phyloP scores from a whole-genome alignment of 495 filamentous ascomycete species.

The Xanthoparmelia taractica region DNA sequence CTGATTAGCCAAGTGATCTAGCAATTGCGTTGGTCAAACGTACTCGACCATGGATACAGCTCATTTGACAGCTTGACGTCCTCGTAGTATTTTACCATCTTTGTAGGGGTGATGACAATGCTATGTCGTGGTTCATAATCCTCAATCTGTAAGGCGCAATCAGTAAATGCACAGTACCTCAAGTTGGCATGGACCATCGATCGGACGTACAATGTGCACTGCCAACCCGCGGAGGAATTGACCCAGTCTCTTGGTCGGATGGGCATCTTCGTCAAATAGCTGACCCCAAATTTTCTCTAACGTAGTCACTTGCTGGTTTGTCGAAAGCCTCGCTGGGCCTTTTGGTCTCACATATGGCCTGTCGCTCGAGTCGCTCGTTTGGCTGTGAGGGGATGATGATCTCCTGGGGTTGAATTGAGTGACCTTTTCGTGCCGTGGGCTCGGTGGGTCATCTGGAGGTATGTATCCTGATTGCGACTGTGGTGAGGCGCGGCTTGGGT shows the following conservation, averaged over 20 bases:
- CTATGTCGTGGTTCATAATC: slow-evolving; percentile 65
- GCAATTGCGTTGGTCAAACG: neutral
- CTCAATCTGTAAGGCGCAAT: slow-evolving; percentile 52
- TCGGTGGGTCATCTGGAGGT: slow-evolving; percentile 21
- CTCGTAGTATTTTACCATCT: slow-evolving; percentile 72
- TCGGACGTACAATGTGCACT: slow-evolving; percentile 59
- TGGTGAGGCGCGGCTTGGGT: slow-evolving; percentile 26
- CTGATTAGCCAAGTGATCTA: neutral
- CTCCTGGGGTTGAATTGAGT: slow-evolving; percentile 13
- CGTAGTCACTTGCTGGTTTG: slow-evolving; percentile 48
- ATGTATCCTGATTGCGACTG: slow-evolving; percentile 24
- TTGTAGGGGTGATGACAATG: slow-evolving; percentile 72
- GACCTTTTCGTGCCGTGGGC: slow-evolving; percentile 11
- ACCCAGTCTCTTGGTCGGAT: slow-evolving; percentile 58
- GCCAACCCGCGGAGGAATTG: slow-evolving; percentile 72
- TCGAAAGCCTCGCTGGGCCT: slow-evolving; percentile 38
- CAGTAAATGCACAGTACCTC: slow-evolving; percentile 19
- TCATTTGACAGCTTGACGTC: slow-evolving; percentile 56
- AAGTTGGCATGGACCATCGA: neutral
- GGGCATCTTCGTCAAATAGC: slow-evolving; percentile 61
- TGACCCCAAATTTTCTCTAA: slow-evolving; percentile 68
- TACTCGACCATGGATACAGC: slow-evolving; percentile 58
- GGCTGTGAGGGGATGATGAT: slow-evolving; percentile 30
- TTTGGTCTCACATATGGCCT: slow-evolving; percentile 36
- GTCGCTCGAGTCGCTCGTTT: slow-evolving; percentile 31